These are phyloP conservation scores for Ceratocystis alfenasii DNA, from an alignment of 2,329 filamentous ascomycete species.

Conservation along the genomic window DNA sequence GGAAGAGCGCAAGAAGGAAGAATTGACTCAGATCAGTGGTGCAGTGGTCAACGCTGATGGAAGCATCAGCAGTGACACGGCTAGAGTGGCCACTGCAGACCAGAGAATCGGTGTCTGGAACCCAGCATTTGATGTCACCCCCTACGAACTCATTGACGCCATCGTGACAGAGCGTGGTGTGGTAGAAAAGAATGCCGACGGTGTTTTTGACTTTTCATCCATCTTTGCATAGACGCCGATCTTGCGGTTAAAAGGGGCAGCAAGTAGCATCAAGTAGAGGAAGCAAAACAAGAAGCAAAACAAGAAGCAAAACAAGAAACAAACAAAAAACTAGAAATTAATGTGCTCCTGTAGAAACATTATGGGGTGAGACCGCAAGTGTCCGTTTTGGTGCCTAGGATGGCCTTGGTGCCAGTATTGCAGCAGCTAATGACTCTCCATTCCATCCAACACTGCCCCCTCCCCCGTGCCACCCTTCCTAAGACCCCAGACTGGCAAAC, in stretches of 20 bases:
- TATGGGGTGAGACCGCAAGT: no score
- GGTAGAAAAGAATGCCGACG: conserved; percentile 61
- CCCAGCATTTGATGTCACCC: conserved; percentile 91
- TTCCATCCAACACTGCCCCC: no score
- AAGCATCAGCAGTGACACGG: conserved; percentile 48
- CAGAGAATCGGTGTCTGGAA: conserved; percentile 84
- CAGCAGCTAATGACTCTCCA: background rate
- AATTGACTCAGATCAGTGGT: conserved; percentile 76
- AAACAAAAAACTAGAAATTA: no score
- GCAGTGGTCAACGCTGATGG: conserved; percentile 55
- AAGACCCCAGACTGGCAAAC: background rate
- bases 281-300: no score
- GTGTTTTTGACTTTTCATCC: conserved; percentile 45
- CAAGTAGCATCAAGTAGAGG: no score
- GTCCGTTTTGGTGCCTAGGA: no score
- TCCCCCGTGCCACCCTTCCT: background rate
- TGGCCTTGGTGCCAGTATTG: no score
- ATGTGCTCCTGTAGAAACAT: no score
- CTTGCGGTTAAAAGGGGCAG: no score
- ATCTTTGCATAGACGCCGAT: conserved; percentile 12
- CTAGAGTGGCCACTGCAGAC: conserved; percentile 67
- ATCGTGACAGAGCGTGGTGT: conserved; percentile 89
- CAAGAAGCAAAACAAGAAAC: no score
- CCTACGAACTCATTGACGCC: conserved; percentile 75
- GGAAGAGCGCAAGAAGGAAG: conserved; percentile 69